Conservation (phyloP, 169 alveolate genomes). For the Amoebophrya sp. region DNA sequence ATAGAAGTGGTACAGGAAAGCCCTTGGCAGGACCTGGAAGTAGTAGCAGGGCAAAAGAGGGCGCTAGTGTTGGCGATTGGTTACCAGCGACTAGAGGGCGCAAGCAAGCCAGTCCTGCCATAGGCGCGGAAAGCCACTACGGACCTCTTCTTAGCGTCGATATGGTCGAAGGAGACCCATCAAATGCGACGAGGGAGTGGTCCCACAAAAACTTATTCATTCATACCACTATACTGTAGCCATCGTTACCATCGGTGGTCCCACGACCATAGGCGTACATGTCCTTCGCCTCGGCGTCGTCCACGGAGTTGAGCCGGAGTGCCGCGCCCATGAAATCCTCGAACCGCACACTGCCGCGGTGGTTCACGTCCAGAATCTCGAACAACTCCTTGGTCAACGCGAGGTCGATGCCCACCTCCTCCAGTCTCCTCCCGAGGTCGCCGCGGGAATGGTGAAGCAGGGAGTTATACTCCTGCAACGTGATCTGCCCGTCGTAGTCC, state of each 20-base stretch:
- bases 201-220: not conserved
- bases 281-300: not conserved
- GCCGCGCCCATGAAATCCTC: not conserved
- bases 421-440: not conserved
- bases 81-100: too few species aligned
- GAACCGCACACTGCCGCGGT: not conserved
- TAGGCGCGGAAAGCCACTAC: not conserved
- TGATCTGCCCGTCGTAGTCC: not conserved
- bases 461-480: not conserved
- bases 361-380: not conserved
- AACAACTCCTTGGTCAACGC: not conserved
- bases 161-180: not conserved
- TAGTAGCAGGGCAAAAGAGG: too few species aligned
- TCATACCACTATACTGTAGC: not conserved
- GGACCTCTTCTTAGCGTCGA: not conserved
- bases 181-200: not conserved
- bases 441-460: too few species aligned
- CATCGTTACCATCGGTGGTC: not conserved
- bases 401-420: not conserved
- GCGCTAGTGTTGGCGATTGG: too few species aligned
- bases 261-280: too few species aligned
- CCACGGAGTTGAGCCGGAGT: not conserved
- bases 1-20: too few species aligned
- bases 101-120: too few species aligned
- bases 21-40: too few species aligned